Evolutionary conservation across 2,329 filamentous ascomycete genomes (phyloP).

Genomic region (Seiridium cupressi): DNA sequence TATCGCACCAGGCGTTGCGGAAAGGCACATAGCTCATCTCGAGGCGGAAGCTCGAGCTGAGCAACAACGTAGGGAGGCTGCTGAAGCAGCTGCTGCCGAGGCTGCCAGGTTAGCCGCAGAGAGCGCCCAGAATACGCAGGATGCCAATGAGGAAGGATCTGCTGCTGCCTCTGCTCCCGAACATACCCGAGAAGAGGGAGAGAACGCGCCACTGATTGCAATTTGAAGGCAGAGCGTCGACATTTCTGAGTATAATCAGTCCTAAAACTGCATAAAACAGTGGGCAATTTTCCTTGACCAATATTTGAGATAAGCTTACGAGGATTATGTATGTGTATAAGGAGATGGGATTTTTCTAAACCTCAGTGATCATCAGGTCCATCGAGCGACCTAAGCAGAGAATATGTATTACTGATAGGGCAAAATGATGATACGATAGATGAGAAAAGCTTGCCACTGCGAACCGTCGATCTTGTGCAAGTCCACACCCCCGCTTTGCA

Average conservation of each 20-base stretch:
- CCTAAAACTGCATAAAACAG: background rate
- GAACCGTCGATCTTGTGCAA: too few species aligned
- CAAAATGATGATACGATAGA: background rate
- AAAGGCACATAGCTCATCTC: constrained; percentile 60
- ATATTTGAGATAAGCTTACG: background rate
- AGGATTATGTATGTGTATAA: background rate
- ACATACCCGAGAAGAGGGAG: background rate
- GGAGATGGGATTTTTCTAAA: background rate
- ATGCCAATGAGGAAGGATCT: too few species aligned
- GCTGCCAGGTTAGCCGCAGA: background rate
- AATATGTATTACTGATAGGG: background rate
- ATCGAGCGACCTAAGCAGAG: background rate
- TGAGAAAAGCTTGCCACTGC: background rate
- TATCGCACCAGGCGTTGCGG: constrained; percentile 63
- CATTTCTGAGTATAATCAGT: background rate
- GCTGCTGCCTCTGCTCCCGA: background rate
- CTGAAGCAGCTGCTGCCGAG: background rate
- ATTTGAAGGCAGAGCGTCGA: background rate
- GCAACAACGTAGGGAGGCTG: constrained; percentile 2
- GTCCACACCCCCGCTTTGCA: too few species aligned
- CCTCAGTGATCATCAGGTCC: background rate
- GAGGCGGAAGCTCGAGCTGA: constrained; percentile 41
- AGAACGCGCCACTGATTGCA: background rate
- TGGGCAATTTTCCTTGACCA: background rate
- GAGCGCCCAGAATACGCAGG: background rate